These are phyloP conservation scores for Mortierella sp. DNA, from an alignment of 371 early-diverging fungal species.

Conservation along the genomic window DNA sequence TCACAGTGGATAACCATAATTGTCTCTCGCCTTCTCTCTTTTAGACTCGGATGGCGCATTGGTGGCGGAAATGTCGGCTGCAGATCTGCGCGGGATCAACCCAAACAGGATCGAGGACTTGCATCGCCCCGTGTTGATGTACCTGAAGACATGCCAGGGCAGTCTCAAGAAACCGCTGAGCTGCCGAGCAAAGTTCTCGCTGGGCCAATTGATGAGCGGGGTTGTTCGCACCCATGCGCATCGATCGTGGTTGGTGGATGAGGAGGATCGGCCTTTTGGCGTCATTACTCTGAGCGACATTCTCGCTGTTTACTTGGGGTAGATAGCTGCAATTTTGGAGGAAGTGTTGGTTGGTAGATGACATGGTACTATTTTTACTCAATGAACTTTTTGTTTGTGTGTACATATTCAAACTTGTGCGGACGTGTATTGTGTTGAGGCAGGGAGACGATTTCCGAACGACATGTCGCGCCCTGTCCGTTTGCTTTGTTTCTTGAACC, in stretches of 20 bases:
- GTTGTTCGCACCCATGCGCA: constrained; percentile 66
- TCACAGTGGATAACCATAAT: no score
- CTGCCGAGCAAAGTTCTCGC: constrained; percentile 67
- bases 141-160: constrained; percentile 61
- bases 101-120: constrained; percentile 60
- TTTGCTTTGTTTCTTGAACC: no score
- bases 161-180: constrained; percentile 64
- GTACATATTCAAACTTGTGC: no score
- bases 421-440: no score
- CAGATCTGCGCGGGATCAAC: constrained; percentile 74
- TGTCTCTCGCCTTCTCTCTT: not conserved
- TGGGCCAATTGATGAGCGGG: constrained; percentile 70
- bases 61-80: constrained; percentile 71
- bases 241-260: constrained; percentile 71
- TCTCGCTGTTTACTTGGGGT: constrained; percentile 43
- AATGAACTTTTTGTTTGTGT: no score
- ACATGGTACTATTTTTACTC: no score
- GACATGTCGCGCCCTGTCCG: no score
- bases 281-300: constrained; percentile 65
- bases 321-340: no score
- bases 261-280: constrained; percentile 65
- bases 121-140: constrained; percentile 57
- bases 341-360: no score
- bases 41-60: constrained; percentile 63
- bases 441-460: no score